Evolutionary conservation across 2,329 filamentous ascomycete genomes (phyloP), one percentile per base, ranked within the genome.

Genomic region (Fusarium marasasianum): DNA sequence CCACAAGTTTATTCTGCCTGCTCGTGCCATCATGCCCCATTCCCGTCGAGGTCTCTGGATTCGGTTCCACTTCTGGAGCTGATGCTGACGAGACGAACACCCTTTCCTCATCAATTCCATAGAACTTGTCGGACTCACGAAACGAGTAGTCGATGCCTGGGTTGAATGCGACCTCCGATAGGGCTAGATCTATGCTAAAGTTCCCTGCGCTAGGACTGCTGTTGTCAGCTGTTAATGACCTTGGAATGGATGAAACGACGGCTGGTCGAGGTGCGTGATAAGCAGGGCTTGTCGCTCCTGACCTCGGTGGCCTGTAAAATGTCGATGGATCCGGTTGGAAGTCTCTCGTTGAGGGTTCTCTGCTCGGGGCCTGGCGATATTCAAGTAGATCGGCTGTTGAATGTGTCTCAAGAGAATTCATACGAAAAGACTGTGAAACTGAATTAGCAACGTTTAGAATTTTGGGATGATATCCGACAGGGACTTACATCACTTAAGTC

Each of bases 181-280:
- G 51, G 5, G 33, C 59, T 22, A 44, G 9, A 37, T 44, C 24
- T 15, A 62, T 43, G 8, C 41, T 41, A 7, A 62, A 62, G 14
- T 35, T 3, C 1, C 24, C n/a, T 20, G 11, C 11, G 22, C 31
- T 38, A 13, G 48, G 15, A 11, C 12, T n/a, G 3, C 3, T 13
- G 3, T 6, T 24, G 2, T 11, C 7, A 3, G 22, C 12, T 14
- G 9, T 4, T 9, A 3, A 3, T 8, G 26, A 18, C 1, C 7
- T 33, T n/a, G n/a, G 33, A 7, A 1, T 11, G 2, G 6, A 4
- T 13, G 3, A 31, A 33, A 6, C 1, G 11, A 1, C 5, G 10
- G 22, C 10, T 24, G 26, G 10, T 5, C 10, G 50, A 2, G 29
- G 26, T 18, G 22, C 4, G 4, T 57, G 33, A n/a, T n/a, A 24